Evolutionary conservation across 2,329 filamentous ascomycete species (phyloP).

Genomic region (Graphilbum fragrans): DNA sequence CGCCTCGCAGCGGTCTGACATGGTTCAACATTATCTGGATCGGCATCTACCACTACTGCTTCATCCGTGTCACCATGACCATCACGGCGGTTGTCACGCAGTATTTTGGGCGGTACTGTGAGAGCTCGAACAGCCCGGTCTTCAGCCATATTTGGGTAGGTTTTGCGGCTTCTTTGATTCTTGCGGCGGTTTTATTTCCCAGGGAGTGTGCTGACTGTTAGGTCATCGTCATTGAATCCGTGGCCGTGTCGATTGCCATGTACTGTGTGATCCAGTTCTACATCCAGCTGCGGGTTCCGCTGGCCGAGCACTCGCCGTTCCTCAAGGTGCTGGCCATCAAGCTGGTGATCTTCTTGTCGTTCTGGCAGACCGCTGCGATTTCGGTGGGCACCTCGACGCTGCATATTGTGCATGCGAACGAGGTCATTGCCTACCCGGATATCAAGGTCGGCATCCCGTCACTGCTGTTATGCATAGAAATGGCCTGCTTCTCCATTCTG

Average conservation of each 20-base stretch:
- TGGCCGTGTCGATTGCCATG: constrained; percentile 73
- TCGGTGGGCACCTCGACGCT: constrained; percentile 43
- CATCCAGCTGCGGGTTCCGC: constrained; percentile 56
- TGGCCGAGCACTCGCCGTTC: constrained; percentile 59
- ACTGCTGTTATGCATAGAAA: constrained; percentile 69
- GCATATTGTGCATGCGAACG: constrained; percentile 47
- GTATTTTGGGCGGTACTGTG: constrained; percentile 60
- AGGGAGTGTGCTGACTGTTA: no score
- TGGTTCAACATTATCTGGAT: constrained; percentile 87
- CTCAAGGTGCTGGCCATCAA: constrained; percentile 81
- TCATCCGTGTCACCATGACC: constrained; percentile 69
- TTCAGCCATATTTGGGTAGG: constrained; percentile 77
- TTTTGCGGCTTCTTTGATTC: neutral
- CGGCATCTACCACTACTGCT: constrained; percentile 75
- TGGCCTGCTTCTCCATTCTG: constrained; percentile 67
- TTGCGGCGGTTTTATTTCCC: neutral
- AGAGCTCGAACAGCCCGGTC: constrained; percentile 61
- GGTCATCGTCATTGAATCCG: constrained; percentile 55
- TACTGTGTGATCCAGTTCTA: constrained; percentile 85
- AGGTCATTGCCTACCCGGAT: constrained; percentile 57
- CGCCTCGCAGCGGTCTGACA: constrained; percentile 68
- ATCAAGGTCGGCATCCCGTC: constrained; percentile 72
- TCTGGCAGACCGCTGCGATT: constrained; percentile 60
- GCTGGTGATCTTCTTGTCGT: constrained; percentile 80
- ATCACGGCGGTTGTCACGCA: constrained; percentile 65